Conservation (phyloP, 306 rosid genomes). For the Dicorynia guianensis region DNA sequence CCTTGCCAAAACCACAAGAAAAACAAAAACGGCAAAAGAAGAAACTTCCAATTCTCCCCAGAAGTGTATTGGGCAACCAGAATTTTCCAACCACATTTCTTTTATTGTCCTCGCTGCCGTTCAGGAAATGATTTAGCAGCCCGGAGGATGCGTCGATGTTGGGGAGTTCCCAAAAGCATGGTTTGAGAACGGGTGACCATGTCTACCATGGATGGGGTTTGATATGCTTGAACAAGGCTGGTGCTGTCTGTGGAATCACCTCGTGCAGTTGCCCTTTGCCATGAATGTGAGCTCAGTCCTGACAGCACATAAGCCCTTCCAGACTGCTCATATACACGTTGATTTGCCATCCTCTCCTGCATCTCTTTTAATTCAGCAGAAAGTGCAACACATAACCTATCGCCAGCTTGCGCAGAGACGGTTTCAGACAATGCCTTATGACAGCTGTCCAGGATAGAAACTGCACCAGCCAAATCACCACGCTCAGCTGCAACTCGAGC, state of each 20-base stretch:
- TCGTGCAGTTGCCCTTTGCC: constrained; percentile 95
- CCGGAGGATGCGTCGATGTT: constrained; percentile 47
- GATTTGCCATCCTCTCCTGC: constrained; percentile 92
- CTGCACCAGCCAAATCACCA: constrained; percentile 75
- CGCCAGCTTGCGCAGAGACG: constrained; percentile 67
- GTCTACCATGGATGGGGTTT: constrained; percentile 86
- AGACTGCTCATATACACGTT: constrained; percentile 72
- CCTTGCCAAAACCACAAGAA: constrained; percentile 38
- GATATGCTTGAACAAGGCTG: constrained; percentile 73
- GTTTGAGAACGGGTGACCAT: constrained; percentile 88
- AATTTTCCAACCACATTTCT: constrained; percentile 8
- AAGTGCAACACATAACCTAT: constrained; percentile 67
- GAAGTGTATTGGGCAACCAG: constrained; percentile 34
- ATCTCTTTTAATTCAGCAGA: constrained; percentile 86
- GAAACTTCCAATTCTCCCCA: constrained; percentile 39
- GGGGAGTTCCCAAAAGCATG: constrained; percentile 55
- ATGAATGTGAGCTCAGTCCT: constrained; percentile 89
- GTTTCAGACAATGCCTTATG: constrained; percentile 60
- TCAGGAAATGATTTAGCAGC: constrained; percentile 56
- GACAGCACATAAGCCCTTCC: constrained; percentile 93
- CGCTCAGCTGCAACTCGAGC: constrained; percentile 80
- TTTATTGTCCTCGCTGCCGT: constrained; percentile 43
- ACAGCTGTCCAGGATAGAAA: constrained; percentile 69
- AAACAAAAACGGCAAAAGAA: not conserved
- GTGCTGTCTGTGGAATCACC: constrained; percentile 86